Percentiles rank a stretch among this genome's conserved stretches.
Conservation (phyloP, 352 stramenopile genomes). For the Globisporangium abappressorium region DNA sequence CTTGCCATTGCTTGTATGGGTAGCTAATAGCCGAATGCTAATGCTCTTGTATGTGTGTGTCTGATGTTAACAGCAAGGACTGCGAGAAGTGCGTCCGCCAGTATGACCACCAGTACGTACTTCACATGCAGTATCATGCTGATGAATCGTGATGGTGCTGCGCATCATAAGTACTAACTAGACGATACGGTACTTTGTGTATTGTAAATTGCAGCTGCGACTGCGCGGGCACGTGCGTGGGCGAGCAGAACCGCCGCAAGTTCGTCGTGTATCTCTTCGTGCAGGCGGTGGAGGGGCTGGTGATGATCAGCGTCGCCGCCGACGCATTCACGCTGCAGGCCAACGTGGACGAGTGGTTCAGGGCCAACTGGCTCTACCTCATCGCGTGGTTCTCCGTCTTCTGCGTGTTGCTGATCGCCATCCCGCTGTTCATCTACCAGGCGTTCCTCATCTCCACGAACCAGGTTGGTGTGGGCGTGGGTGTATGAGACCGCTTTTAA, state of each 20-base stretch:
- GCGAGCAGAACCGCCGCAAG: conserved; percentile 58
- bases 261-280: conserved; percentile 68
- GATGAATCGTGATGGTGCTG: too few relatives aligned
- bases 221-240: conserved; percentile 73
- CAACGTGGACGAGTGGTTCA: conserved; percentile 69
- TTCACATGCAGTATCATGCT: neutral
- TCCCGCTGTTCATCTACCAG: conserved; percentile 69
- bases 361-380: conserved; percentile 63
- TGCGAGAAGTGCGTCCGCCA: conserved; percentile 68
- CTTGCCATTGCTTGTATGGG: conserved; percentile 2
- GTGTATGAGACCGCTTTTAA: neutral
- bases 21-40: neutral
- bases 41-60: conserved; percentile 2
- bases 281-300: conserved; percentile 47
- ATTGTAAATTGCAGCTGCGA: conserved; percentile 47
- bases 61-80: conserved; percentile 47
- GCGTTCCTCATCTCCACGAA: conserved; percentile 69
- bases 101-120: conserved; percentile 77
- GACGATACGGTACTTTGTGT: neutral
- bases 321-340: conserved; percentile 49
- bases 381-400: conserved; percentile 59
- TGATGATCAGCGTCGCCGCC: conserved; percentile 51
- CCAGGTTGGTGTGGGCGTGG: conserved; percentile 21
- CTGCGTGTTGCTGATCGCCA: conserved; percentile 53
- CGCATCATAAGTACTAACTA: conserved; percentile 4